phyloP scores from a whole-genome alignment of 176 grass and related monocot genomes.

The Zea mays region DNA sequence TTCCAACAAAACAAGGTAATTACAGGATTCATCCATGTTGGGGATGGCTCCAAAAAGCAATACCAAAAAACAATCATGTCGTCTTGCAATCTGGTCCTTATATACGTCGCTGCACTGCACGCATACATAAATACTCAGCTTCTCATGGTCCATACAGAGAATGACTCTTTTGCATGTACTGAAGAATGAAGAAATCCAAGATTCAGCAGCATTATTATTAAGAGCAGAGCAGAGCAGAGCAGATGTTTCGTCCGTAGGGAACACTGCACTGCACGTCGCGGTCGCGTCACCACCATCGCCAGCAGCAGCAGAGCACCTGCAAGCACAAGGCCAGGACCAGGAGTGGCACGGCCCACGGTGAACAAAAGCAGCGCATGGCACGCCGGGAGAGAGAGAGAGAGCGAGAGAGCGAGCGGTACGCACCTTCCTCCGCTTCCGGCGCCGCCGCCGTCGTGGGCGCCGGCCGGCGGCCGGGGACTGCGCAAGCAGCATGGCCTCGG shows the following conservation, averaged over 20 bases:
- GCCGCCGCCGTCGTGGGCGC: background rate
- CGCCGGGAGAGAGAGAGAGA: background rate
- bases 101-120: background rate
- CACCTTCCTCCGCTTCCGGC: constrained; percentile 48
- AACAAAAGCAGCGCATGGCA: background rate
- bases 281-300: constrained; percentile 10
- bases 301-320: constrained; percentile 42
- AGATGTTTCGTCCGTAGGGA: background rate
- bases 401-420: background rate
- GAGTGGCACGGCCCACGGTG: background rate
- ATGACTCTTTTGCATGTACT: too few species aligned
- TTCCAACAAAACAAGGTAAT: background rate
- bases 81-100: background rate
- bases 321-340: background rate
- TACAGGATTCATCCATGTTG: background rate
- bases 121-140: background rate
- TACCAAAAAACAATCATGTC: background rate
- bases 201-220: background rate
- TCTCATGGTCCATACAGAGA: background rate
- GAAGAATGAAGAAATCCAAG: constrained; percentile 10
- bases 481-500: constrained; percentile 46
- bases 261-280: background rate
- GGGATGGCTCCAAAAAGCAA: background rate
- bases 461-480: constrained; percentile 14
- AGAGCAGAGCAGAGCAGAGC: background rate